Percentiles rank a stretch among this genome's conserved stretches.
These are phyloP conservation scores for Pterocarpus santalinus DNA, from an alignment of 306 rosid species.

Conservation along the genomic window DNA sequence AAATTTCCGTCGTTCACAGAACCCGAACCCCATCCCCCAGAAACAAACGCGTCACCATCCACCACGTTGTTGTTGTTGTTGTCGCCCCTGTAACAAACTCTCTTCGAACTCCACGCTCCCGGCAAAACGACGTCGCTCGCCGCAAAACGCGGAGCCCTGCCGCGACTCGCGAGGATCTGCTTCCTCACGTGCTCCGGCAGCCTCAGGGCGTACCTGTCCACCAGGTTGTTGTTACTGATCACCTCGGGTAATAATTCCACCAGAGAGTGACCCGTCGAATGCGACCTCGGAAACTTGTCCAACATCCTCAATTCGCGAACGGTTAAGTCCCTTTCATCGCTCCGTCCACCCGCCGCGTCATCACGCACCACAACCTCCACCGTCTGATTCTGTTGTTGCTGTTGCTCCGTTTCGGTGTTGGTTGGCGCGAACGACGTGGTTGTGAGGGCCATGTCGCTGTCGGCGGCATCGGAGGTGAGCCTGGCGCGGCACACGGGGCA, in stretches of 20 bases:
- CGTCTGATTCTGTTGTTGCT: not conserved
- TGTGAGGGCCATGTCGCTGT: not conserved
- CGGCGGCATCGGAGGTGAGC: conserved; percentile 7
- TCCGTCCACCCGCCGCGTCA: not conserved
- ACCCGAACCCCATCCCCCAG: not conserved
- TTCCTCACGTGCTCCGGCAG: conserved; percentile 52
- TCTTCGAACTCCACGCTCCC: conserved; percentile 39
- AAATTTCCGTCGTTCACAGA: not conserved
- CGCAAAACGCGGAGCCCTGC: conserved; percentile 40
- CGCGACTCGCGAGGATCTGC: conserved; percentile 31
- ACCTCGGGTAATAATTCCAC: conserved; percentile 33
- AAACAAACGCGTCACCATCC: not conserved
- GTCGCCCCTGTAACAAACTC: not conserved
- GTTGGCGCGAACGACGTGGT: not conserved
- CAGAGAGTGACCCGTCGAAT: conserved; percentile 67
- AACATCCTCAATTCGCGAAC: not conserved
- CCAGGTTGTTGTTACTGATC: not conserved
- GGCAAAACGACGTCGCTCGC: conserved; percentile 48
- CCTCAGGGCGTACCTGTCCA: conserved; percentile 55
- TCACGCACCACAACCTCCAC: not conserved
- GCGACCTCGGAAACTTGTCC: conserved; percentile 51
- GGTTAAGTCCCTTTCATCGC: not conserved
- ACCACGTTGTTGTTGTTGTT: not conserved
- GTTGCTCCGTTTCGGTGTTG: conserved; percentile 1
- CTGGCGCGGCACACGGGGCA: conserved; percentile 68